These are phyloP conservation scores for Diaporthe sp. DNA, from an alignment of 2,329 filamentous ascomycete genomes.

Conservation along the genomic window DNA sequence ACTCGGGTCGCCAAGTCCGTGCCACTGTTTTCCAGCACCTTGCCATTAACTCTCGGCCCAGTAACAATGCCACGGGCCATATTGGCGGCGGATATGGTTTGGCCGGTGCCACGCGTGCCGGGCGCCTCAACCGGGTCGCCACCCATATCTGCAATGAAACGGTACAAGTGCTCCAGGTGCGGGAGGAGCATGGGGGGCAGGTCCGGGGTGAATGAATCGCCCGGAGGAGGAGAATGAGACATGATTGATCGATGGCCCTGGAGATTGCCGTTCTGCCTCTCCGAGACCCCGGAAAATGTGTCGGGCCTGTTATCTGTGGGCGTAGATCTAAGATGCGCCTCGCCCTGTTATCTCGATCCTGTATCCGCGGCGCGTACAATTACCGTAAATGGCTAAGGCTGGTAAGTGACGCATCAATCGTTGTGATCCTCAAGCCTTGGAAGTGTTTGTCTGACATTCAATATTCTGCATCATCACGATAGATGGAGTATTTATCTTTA, in stretches of 20 bases:
- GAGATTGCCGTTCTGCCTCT: background rate
- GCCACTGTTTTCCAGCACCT: background rate
- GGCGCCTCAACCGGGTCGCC: background rate
- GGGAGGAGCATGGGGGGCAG: background rate
- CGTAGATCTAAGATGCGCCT: background rate
- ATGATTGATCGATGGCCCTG: background rate
- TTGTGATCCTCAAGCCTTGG: background rate
- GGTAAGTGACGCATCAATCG: background rate
- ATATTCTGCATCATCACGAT: too few relatives aligned
- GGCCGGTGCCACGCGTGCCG: background rate
- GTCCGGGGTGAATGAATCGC: background rate
- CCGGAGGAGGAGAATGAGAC: background rate
- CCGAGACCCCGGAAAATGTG: background rate
- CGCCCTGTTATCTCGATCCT: background rate
- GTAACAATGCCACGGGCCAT: background rate
- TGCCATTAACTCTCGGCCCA: background rate
- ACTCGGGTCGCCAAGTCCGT: background rate
- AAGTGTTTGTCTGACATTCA: background rate
- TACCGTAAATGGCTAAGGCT: conserved; percentile 1
- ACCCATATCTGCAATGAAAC: background rate
- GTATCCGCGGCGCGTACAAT: background rate
- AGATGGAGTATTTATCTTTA: background rate
- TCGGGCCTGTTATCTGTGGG: background rate
- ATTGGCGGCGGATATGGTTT: background rate
- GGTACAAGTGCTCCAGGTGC: background rate